Percentiles rank a stretch among this genome's conserved stretches.
Evolutionary conservation across 805 yeast genomes (phyloP).

Genomic region (Cyberlindnera euphorbiiphila): DNA sequence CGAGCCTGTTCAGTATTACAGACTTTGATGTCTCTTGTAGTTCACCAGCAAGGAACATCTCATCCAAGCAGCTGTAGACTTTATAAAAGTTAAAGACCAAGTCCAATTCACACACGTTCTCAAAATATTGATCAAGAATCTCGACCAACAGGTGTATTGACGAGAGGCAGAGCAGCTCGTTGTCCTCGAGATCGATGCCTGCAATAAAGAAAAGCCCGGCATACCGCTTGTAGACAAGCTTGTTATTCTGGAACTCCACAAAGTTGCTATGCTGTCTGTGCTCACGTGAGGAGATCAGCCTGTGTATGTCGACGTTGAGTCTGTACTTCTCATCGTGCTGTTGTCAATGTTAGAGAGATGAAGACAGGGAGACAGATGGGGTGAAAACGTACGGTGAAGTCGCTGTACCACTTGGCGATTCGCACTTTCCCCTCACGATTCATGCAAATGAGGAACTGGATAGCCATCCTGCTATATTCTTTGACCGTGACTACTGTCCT

Average conservation of each 20-base stretch:
- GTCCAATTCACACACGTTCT: slow-evolving; percentile 86
- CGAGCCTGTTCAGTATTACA: slow-evolving; percentile 59
- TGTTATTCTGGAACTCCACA: slow-evolving; percentile 62
- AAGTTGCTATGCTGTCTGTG: slow-evolving; percentile 80
- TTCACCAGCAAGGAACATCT: slow-evolving; percentile 87
- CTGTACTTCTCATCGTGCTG: slow-evolving; percentile 43
- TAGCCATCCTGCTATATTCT: slow-evolving; percentile 49
- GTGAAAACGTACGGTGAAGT: slow-evolving; percentile 34
- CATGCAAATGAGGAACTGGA: slow-evolving; percentile 76
- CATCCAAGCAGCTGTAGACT: slow-evolving; percentile 79
- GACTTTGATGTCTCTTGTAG: slow-evolving; percentile 79
- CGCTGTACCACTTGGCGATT: slow-evolving; percentile 71
- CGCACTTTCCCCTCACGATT: slow-evolving; percentile 94
- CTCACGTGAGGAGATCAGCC: slow-evolving; percentile 77
- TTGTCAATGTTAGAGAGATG: slow-evolving; percentile 30
- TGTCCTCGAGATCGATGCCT: slow-evolving; percentile 74
- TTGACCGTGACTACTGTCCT: not conserved
- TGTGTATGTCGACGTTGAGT: slow-evolving; percentile 63
- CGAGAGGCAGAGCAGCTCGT: slow-evolving; percentile 79
- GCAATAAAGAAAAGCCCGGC: slow-evolving; percentile 90
- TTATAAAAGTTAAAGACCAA: slow-evolving; percentile 88
- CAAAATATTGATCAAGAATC: slow-evolving; percentile 78
- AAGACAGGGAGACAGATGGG: too few species aligned
- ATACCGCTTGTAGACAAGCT: slow-evolving; percentile 80
- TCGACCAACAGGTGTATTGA: slow-evolving; percentile 87